phyloP scores from a whole-genome alignment of 208 protist genomes.

The Phytomonas francai region DNA sequence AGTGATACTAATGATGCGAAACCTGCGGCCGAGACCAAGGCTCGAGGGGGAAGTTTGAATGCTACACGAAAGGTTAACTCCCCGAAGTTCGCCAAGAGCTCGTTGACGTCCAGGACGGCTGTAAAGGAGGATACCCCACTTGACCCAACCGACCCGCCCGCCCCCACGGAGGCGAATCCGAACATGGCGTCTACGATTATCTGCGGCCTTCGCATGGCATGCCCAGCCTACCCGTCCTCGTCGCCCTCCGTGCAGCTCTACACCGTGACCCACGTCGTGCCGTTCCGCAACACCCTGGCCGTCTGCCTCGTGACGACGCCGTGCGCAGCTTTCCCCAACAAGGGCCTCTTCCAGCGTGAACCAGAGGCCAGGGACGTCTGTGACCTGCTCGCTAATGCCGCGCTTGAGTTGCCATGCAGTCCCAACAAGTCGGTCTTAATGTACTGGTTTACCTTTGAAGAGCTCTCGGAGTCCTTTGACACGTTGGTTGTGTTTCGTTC shows the following conservation, averaged over 20 bases:
- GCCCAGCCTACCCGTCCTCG: not conserved
- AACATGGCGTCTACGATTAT: not conserved
- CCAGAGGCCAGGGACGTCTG: slow-evolving; percentile 41
- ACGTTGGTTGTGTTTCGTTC: slow-evolving; percentile 51
- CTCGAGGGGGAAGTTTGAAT: not conserved
- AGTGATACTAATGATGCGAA: not conserved
- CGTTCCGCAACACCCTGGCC: slow-evolving; percentile 67
- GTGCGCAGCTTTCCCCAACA: slow-evolving; percentile 14
- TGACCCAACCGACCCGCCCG: not conserved
- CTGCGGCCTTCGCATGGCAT: not conserved
- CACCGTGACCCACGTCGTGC: slow-evolving; percentile 45
- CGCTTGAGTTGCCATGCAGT: not conserved
- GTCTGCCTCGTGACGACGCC: slow-evolving; percentile 61
- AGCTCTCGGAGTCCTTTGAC: slow-evolving; percentile 45
- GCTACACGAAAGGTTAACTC: not conserved
- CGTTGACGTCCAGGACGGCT: not conserved
- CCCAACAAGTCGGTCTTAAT: slow-evolving; percentile 16
- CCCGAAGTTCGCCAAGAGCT: not conserved
- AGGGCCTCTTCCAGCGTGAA: slow-evolving; percentile 37
- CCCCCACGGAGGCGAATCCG: not conserved
- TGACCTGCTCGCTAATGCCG: slow-evolving; percentile 14
- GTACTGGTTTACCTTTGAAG: slow-evolving; percentile 73
- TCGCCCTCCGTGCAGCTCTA: slow-evolving; percentile 40
- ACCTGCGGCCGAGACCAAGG: not conserved
- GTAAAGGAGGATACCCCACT: not conserved